phyloP scores from a whole-genome alignment of 169 alveolate species.

The Plasmodium cynomolgi region DNA sequence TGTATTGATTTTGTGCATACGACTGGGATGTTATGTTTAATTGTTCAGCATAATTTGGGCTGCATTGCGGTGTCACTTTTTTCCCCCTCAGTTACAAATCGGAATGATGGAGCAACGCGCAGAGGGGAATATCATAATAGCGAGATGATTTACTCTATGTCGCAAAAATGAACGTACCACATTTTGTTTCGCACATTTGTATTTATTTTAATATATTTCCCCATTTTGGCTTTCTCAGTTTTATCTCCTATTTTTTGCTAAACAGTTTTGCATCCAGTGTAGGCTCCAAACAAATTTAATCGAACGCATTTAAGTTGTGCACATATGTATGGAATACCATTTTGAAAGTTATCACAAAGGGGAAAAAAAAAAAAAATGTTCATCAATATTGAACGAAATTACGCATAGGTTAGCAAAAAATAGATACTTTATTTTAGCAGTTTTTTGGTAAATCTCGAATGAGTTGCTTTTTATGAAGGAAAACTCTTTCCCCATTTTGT shows the following conservation, averaged over 20 bases:
- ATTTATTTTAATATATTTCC: neutral
- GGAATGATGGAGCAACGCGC: neutral
- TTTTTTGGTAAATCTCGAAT: neutral
- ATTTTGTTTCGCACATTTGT: neutral
- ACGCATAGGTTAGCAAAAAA: neutral
- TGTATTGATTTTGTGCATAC: neutral
- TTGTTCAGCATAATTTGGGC: neutral
- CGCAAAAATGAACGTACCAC: neutral
- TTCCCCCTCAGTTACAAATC: neutral
- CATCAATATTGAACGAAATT: neutral
- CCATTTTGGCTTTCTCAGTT: neutral
- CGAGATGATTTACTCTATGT: neutral
- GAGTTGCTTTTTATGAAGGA: neutral
- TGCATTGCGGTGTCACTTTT: neutral
- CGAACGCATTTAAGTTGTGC: neutral
- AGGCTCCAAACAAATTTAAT: neutral
- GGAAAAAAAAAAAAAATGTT: neutral
- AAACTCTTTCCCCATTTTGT: neutral
- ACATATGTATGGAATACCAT: neutral
- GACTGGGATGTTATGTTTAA: neutral
- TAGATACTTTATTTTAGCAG: neutral
- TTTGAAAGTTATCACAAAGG: neutral
- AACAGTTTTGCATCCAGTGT: neutral
- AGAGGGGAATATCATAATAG: neutral
- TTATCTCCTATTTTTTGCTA: neutral